Evolutionary conservation across 257 asterid species (phyloP), one percentile per base, ranked within the genome.

Genomic region (Fraxinus excelsior): DNA sequence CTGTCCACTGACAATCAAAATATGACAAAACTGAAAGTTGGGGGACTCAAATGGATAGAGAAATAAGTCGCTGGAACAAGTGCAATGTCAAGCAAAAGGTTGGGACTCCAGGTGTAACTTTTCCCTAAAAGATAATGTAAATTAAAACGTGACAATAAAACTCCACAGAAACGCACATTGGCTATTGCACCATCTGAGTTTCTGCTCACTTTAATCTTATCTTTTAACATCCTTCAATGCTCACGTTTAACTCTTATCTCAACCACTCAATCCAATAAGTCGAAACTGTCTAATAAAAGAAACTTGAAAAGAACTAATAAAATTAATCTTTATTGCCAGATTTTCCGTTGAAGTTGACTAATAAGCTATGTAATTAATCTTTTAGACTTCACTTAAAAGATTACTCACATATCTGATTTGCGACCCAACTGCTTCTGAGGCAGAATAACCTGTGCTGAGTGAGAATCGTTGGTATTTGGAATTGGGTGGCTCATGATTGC

Each of bases 391-490:
- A 34, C 51, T 26, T 62, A 12, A 56, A 21, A 76, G 16, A 29
- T 0, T 23, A 62, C 97, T 84, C 82, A 94, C 98, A 94, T 92
- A 84, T 94, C 98, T 72, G 98, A 94, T 83, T 74, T 91, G 86
- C 98, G 97, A 34, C 92, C 92, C 90, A 94, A 81, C 90, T 94
- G 98, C 87, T 92, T 92, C 90, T 94, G 98, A 75, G 98, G 98
- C 74, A 94, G 87, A 87, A 94, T 94, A 85, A 94, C 90, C 85
- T 94, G 98, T 49, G 87, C 95, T 75, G 98, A 94, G 77, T 89
- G 90, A 74, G 97, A 94, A 74, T 94, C 97, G 32, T 83, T 90
- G 81, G 98, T 94, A 73, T 79, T 94, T 71, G 98, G 98, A 75
- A 94, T 92, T 18, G 98, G 97, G 82, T 94, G 97, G 90, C 98